phyloP scores from a whole-genome alignment of 208 protist species.

The Lotmaria passim region DNA sequence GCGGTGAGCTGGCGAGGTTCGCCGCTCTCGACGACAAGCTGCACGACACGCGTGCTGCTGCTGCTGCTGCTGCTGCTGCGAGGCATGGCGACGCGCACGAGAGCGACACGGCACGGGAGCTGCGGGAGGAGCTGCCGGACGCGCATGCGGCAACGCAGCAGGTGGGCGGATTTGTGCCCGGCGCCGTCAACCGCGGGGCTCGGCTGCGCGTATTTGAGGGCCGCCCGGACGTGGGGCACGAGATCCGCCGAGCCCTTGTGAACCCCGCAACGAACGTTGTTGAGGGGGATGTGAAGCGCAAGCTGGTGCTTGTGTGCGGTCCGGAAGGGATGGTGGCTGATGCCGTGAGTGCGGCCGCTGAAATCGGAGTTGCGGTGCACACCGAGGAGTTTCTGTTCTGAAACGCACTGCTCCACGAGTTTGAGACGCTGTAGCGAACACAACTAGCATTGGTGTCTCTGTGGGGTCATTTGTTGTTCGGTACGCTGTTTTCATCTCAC shows the following conservation, averaged over 20 bases:
- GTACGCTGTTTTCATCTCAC: no score
- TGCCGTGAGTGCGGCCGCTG: conserved; percentile 12
- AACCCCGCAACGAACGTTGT: background rate
- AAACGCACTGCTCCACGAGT: no score
- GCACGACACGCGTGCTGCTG: background rate
- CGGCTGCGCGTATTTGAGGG: conserved; percentile 13
- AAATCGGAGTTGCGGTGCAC: conserved; percentile 35
- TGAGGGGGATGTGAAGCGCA: conserved; percentile 14
- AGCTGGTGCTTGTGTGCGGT: conserved; percentile 51
- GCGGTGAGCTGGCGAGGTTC: background rate
- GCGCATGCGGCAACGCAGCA: background rate
- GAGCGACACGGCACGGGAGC: background rate
- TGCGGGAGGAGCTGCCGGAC: background rate
- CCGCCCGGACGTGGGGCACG: conserved; percentile 17
- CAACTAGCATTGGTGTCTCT: no score
- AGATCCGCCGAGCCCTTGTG: conserved; percentile 7
- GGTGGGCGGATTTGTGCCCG: background rate
- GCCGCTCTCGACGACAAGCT: background rate
- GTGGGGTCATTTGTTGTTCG: no score
- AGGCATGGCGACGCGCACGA: background rate
- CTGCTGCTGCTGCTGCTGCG: no score
- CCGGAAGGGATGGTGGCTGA: conserved; percentile 33
- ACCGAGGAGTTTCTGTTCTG: conserved; percentile 39
- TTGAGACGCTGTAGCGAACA: no score
- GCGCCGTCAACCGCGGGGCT: no score